These are phyloP conservation scores for Chloranthus sessilifolius DNA, from an alignment of 164 flowering plant species.

Conservation along the genomic window DNA sequence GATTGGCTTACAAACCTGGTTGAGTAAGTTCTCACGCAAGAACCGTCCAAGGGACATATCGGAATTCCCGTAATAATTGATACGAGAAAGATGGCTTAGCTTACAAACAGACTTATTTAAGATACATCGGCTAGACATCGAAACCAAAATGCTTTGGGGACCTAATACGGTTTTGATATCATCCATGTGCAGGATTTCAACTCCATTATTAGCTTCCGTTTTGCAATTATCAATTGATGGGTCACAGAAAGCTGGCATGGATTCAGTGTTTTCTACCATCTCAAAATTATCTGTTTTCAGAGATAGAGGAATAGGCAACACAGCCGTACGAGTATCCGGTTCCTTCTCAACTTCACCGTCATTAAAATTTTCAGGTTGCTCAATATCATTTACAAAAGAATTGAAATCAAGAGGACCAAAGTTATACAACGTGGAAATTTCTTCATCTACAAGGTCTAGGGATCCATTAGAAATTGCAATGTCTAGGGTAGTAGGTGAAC, in stretches of 20 bases:
- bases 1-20: too few relatives aligned
- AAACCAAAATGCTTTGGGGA: slow-evolving; percentile 75
- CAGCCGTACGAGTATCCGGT: too few relatives aligned
- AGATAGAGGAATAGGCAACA: neutral
- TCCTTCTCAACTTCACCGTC: slow-evolving; percentile 15
- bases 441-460: too few relatives aligned
- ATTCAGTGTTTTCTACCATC: too few relatives aligned
- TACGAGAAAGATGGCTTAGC: slow-evolving; percentile 71
- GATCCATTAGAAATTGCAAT: slow-evolving; percentile 41
- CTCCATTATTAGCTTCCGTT: slow-evolving; percentile 17
- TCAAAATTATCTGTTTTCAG: too few relatives aligned
- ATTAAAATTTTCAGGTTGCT: neutral
- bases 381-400: neutral
- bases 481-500: slow-evolving; percentile 19
- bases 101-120: slow-evolving; percentile 57
- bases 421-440: too few relatives aligned
- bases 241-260: slow-evolving; percentile 17
- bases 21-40: slow-evolving; percentile 58
- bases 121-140: slow-evolving; percentile 63
- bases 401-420: too few relatives aligned
- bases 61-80: slow-evolving; percentile 79
- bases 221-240: slow-evolving; percentile 15
- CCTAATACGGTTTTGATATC: slow-evolving; percentile 38
- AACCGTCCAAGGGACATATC: slow-evolving; percentile 85
- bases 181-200: slow-evolving; percentile 28